Evolutionary conservation across 805 yeast genomes (phyloP).

Genomic region (Debaryomyces hansenii): DNA sequence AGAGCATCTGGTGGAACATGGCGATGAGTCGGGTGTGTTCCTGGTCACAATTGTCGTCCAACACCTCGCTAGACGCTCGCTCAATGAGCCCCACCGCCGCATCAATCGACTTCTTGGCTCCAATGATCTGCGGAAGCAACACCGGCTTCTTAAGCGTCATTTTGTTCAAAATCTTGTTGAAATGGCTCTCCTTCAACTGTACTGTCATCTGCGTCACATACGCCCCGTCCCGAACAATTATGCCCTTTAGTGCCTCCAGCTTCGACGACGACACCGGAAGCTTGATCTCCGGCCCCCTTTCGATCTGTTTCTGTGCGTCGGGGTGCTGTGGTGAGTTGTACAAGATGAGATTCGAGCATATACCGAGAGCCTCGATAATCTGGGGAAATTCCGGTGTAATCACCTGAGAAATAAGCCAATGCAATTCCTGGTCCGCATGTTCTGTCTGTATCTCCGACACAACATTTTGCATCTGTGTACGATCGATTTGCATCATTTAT

Average conservation of each 20-base stretch:
- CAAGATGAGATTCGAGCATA: conserved; percentile 31
- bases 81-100: conserved; percentile 29
- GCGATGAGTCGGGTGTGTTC: conserved; percentile 16
- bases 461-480: background rate
- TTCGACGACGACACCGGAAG: conserved; percentile 58
- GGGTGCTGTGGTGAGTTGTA: conserved; percentile 39
- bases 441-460: conserved; percentile 11
- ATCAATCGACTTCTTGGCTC: conserved; percentile 44
- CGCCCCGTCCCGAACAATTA: conserved; percentile 55
- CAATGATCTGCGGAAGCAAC: conserved; percentile 45
- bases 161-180: conserved; percentile 32
- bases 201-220: conserved; percentile 50
- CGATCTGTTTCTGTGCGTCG: conserved; percentile 21
- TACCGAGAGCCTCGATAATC: conserved; percentile 36
- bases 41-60: conserved; percentile 10
- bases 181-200: conserved; percentile 41
- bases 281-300: conserved; percentile 43
- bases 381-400: conserved; percentile 31
- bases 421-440: conserved; percentile 27
- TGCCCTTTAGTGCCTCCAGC: conserved; percentile 60
- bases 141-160: conserved; percentile 30
- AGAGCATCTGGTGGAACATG: conserved; percentile 26
- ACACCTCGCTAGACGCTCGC: conserved; percentile 7
- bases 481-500: no score
- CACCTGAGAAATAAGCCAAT: conserved; percentile 27